phyloP scores from a whole-genome alignment of 1,284 basidiomycete genomes.

The Agaricales sp. region DNA sequence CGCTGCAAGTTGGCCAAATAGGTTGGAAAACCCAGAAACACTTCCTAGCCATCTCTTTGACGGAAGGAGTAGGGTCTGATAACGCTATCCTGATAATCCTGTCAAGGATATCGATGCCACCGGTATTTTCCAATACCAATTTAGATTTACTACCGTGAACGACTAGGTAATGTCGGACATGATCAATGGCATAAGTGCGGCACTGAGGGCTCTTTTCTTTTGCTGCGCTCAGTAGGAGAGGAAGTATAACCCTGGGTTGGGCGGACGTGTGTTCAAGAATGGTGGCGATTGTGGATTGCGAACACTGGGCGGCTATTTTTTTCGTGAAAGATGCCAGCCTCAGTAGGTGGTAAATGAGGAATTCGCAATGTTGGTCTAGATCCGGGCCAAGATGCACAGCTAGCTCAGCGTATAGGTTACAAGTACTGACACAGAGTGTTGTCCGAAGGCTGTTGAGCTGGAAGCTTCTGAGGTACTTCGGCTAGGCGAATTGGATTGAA shows the following conservation, averaged over 20 bases:
- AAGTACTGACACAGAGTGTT: constrained; percentile 79
- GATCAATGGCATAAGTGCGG: constrained; percentile 57
- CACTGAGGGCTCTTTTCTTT: constrained; percentile 82
- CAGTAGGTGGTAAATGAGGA: constrained; percentile 65
- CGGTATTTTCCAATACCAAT: constrained; percentile 52
- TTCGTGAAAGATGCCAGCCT: constrained; percentile 94
- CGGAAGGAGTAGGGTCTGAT: constrained; percentile 71
- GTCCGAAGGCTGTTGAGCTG: constrained; percentile 87
- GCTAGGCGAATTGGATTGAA: constrained; percentile 9
- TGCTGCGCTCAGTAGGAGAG: constrained; percentile 64
- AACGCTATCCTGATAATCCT: constrained; percentile 66
- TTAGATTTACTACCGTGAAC: constrained; percentile 56
- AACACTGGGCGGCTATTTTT: constrained; percentile 82
- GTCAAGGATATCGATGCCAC: constrained; percentile 62
- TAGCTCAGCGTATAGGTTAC: constrained; percentile 73
- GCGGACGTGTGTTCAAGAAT: constrained; percentile 67
- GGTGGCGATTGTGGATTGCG: constrained; percentile 63
- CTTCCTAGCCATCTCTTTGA: constrained; percentile 64
- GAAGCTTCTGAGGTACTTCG: constrained; percentile 7
- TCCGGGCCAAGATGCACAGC: constrained; percentile 56
- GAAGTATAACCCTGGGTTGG: constrained; percentile 61
- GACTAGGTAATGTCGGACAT: constrained; percentile 69
- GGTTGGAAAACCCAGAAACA: constrained; percentile 77
- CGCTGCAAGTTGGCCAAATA: constrained; percentile 67
- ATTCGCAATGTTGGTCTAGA: constrained; percentile 74